Base-by-base conservation (phyloP, 2,329 filamentous ascomycete species). In the Leptodontidium sp. region DNA sequence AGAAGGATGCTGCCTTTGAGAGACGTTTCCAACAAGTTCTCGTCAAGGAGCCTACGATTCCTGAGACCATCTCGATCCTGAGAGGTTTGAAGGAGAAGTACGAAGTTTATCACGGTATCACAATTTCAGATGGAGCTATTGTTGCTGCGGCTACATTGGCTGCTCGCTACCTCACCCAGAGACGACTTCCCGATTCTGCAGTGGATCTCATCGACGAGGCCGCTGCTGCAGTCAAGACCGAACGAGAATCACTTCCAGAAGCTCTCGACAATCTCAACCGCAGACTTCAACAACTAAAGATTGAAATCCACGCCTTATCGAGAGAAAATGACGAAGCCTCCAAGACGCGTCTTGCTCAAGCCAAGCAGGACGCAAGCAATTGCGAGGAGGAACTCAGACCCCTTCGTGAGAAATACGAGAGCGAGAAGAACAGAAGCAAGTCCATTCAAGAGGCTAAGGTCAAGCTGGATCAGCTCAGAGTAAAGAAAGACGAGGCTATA, bases 11-110 rank as follows among this genome's bases (percentile, higher is more conserved):
- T 57, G 96, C 96, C 58, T 99, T 99, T 79, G 96, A 99, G 82
- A 93, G 96, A 81, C 93, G 96, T 80, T 99, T 99, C 87, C 96
- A 99, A 80, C 96, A 99, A 81, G 96, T 99, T 49, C 82, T 99
- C 55, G 95, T 98, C 80, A 98, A 98, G 83, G 96, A 99, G 79
- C 96, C 96, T 2, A 86, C 89, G 6, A 90, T 98, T 61, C 81
- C 88, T 1, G 96, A 99, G 82, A 98, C 96, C 15, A 89, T 99
- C 71, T 99, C 96, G 26, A 99, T 99, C 77, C 90, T 99, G n/a
- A 93, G 96, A 85, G 96, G 96, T 78, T 84, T 99, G 72, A 99
- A 98, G 84, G 95, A 98, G 80, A 93, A 94, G 79, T 99, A 98
- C 82, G 96, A 99, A 82, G 93, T 97, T 61, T 96, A 99, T 81